Evolutionary conservation across 75 land plant species (phyloP).

Genomic region (Isoetes taiwanensis): DNA sequence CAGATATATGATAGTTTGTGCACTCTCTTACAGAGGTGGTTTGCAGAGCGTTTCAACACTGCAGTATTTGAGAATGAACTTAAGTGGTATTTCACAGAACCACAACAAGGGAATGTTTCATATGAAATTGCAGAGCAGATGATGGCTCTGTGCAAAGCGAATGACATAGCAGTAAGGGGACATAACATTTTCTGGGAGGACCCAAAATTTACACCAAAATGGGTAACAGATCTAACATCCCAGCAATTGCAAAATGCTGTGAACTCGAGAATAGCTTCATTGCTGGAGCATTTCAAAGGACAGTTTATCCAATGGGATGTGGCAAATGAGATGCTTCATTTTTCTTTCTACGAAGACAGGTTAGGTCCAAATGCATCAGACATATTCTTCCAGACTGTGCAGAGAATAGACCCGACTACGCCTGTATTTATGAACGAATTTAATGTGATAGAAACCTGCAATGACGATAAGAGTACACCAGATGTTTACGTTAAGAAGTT

Average conservation of each 20-base stretch:
- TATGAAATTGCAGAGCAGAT: conserved; percentile 53
- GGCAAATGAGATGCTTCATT: conserved; percentile 73
- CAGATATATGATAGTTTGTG: too few relatives aligned
- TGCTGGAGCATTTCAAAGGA: conserved; percentile 33
- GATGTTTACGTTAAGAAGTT: conserved; percentile 40
- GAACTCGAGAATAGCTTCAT: conserved; percentile 32
- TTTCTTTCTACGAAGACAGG: conserved; percentile 57
- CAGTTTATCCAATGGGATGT: conserved; percentile 75
- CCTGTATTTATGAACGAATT: conserved; percentile 70
- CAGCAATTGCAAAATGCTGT: conserved; percentile 36
- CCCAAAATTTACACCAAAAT: conserved; percentile 31
- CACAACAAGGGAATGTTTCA: conserved; percentile 38
- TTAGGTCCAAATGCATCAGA: conserved; percentile 45
- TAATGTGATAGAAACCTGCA: conserved; percentile 60
- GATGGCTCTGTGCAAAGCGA: conserved; percentile 40
- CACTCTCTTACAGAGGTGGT: conserved; percentile 43
- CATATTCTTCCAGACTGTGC: conserved; percentile 36
- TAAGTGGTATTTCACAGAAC: conserved; percentile 77
- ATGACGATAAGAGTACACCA: conserved; percentile 37
- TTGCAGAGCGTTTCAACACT: conserved; percentile 59
- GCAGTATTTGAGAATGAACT: conserved; percentile 83
- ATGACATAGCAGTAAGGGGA: conserved; percentile 40
- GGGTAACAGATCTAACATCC: too few relatives aligned
- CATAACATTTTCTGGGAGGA: conserved; percentile 93
- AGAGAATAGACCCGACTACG: conserved; percentile 40